These are phyloP conservation scores for Trichoderma breve DNA, from an alignment of 2,329 filamentous ascomycete species.

Conservation along the genomic window DNA sequence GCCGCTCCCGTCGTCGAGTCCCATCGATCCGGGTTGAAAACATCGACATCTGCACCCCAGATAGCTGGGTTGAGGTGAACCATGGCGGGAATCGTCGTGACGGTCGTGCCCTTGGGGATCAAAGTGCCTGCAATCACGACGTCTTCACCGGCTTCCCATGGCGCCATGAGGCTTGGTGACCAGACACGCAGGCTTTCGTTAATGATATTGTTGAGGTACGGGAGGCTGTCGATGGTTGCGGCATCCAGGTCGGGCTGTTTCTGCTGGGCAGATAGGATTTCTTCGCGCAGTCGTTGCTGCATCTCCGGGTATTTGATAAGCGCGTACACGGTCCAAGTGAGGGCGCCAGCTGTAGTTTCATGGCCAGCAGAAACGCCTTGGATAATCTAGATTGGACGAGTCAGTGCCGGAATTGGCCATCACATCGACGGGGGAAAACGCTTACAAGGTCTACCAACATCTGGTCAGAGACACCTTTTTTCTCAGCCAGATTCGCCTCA, in stretches of 20 bases:
- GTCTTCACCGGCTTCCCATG: slow-evolving; percentile 35
- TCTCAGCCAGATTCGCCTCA: slow-evolving; percentile 11
- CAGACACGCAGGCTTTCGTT: slow-evolving; percentile 45
- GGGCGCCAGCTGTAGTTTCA: slow-evolving; percentile 44
- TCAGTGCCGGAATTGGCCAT: neutral
- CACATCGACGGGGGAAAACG: neutral
- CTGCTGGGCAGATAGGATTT: slow-evolving; percentile 29
- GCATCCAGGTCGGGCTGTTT: slow-evolving; percentile 5
- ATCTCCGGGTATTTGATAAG: slow-evolving; percentile 40
- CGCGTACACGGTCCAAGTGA: slow-evolving; percentile 43
- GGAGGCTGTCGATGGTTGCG: slow-evolving; percentile 32
- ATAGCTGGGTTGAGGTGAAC: slow-evolving; percentile 36
- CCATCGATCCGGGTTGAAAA: slow-evolving; percentile 42
- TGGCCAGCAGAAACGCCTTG: slow-evolving; percentile 34
- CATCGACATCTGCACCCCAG: slow-evolving; percentile 38
- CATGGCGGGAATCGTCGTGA: slow-evolving; percentile 38
- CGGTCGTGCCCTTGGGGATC: slow-evolving; percentile 40
- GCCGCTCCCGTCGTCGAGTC: slow-evolving; percentile 27
- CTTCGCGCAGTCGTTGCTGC: slow-evolving; percentile 40
- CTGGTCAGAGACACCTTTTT: neutral
- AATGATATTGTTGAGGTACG: slow-evolving; percentile 42
- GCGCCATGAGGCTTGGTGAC: slow-evolving; percentile 35
- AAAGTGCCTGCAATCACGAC: slow-evolving; percentile 36
- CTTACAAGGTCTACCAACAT: slow-evolving; percentile 10
- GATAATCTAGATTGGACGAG: neutral